Conservation (phyloP, 1,284 basidiomycete genomes). For the Athelia sp. region DNA sequence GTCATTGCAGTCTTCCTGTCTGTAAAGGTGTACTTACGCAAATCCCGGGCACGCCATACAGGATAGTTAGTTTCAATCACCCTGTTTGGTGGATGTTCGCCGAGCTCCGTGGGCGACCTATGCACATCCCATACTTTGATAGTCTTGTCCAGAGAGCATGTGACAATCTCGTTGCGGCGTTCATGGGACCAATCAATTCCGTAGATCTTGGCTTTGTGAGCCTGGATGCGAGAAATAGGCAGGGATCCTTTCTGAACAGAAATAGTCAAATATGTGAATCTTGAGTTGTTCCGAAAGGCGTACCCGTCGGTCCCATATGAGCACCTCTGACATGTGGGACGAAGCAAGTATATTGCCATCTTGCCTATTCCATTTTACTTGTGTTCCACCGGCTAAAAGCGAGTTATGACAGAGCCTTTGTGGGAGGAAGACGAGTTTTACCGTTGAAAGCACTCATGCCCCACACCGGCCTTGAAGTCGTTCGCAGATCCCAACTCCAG, state of each 20-base stretch:
- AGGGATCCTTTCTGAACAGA: slow-evolving; percentile 81
- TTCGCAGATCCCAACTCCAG: slow-evolving; percentile 85
- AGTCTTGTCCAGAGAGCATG: slow-evolving; percentile 88
- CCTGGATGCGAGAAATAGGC: slow-evolving; percentile 71
- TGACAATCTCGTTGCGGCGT: slow-evolving; percentile 73
- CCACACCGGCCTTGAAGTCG: slow-evolving; percentile 52
- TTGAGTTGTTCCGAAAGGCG: slow-evolving; percentile 11
- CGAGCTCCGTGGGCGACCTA: slow-evolving; percentile 11
- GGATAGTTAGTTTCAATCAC: slow-evolving; percentile 1
- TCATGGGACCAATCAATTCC: slow-evolving; percentile 92
- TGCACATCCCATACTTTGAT: slow-evolving; percentile 82
- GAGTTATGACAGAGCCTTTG: neutral
- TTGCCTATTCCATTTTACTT: slow-evolving; percentile 93
- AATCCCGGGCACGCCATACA: neutral
- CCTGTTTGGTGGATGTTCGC: slow-evolving; percentile 6
- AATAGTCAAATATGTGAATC: slow-evolving; percentile 6
- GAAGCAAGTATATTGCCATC: slow-evolving; percentile 85
- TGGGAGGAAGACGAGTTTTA: slow-evolving; percentile 22
- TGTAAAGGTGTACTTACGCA: neutral
- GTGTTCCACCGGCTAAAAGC: slow-evolving; percentile 72
- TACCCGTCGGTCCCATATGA: slow-evolving; percentile 86
- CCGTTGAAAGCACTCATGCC: slow-evolving; percentile 71
- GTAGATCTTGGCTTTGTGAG: slow-evolving; percentile 87
- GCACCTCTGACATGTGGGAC: slow-evolving; percentile 77
- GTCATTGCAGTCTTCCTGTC: slow-evolving; percentile 75